Evolutionary conservation across 371 early-diverging fungal species (phyloP), one percentile per base, ranked within the genome.

Genomic region (Mortierella sp.): DNA sequence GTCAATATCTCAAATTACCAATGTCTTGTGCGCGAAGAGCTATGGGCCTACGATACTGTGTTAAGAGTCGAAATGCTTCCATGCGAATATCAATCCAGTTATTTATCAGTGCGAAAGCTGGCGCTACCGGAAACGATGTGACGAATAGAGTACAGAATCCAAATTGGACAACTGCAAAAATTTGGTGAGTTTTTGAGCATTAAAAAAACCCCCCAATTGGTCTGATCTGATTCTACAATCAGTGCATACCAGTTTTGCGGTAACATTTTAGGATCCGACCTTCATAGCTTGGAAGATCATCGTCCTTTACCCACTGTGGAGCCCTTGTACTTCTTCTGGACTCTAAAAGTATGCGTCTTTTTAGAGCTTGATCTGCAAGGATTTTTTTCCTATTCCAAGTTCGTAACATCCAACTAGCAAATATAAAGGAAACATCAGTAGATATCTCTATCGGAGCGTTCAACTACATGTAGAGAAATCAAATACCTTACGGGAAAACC

Each of bases 71-170:
- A 55, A 35, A 77, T 13, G 81, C 84, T 70, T 89, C 89, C 37
- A 85, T 68, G 0, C 90, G 84, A 37, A 89, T 75, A 66, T 89
- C 90, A 45, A 87, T 61, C 57, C 83, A 49, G 57, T 91, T 91
- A 64, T 89, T 87, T 10, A 89, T 23, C 45, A 86, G 75, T 6
- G 90, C 89, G 67, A 91, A 87, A 9, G 88, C 65, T 15, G 92
- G 89, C 5, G 47, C 47, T 7, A 47, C 47, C 2, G 91, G 91
- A 70, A 91, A 90, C 12, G 88, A 85, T 26, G 85, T 70, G 29
- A 85, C 83, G 64, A 92, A 92, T 35, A 92, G 58, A 3, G 85
- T 82, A 45, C 91, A 81, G 70, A 85, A 90, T 0, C 91, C 91
- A 74, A 89, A 90, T 74, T 92, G 91, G 17, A 89, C 75, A n/a